Evolutionary conservation across 139 green algal genomes (phyloP).

Genomic region (Chlorella ohadii): DNA sequence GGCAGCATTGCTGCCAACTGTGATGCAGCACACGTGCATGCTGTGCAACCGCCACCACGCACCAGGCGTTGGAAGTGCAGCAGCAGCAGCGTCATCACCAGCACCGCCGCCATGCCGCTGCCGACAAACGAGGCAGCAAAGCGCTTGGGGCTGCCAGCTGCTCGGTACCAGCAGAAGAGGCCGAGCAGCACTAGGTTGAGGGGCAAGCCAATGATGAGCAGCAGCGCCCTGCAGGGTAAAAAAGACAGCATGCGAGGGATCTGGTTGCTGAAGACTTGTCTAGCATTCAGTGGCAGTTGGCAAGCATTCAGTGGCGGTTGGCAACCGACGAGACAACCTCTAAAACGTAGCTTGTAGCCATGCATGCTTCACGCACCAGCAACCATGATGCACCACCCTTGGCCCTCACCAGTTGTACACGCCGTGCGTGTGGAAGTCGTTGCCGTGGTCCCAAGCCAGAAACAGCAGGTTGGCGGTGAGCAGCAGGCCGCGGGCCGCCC

Average conservation of each 20-base stretch:
- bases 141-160: neutral
- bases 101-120: neutral
- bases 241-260: too few species aligned
- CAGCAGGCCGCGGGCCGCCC: neutral
- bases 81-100: neutral
- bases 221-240: neutral
- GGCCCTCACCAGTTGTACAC: conserved; percentile 26
- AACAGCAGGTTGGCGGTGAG: neutral
- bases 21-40: too few species aligned
- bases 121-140: neutral
- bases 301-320: too few species aligned
- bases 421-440: conserved; percentile 22
- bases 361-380: too few species aligned
- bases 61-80: conserved; percentile 25
- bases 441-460: conserved; percentile 14
- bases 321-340: too few species aligned
- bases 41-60: neutral
- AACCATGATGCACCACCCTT: too few species aligned
- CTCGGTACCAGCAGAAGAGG: conserved; percentile 2
- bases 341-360: too few species aligned
- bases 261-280: too few species aligned
- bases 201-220: neutral
- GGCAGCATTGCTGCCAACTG: too few species aligned
- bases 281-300: too few species aligned
- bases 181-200: conserved; percentile 25